Evolutionary conservation across 2,329 filamentous ascomycete species (phyloP), one percentile per base, ranked within the genome.

Genomic region (Exophiala spinifera): DNA sequence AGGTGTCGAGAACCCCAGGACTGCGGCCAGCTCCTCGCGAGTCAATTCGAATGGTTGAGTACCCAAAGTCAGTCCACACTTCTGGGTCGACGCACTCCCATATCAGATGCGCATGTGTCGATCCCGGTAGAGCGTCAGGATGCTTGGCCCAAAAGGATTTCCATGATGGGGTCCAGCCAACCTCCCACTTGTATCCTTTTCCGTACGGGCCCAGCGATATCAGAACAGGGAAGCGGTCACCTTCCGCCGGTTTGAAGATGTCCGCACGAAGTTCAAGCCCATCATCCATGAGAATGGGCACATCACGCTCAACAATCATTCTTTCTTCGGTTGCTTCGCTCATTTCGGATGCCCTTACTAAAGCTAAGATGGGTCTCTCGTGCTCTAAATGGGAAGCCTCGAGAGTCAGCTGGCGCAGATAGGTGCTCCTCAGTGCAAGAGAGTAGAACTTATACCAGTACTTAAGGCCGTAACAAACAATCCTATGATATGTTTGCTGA

Each of bases 1-100:
- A 71, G 11, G 74, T 64, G 0, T 59, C 62, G 11, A 74, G 65
- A 37, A 63, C 43, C 2, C 66, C 65, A 17, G 65, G 66, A 1
- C 64, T 66, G 14, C 65, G 53, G 8, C 60, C 61, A 4, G 56
- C 43, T 1, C 67, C 67, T 11, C 67, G 49, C 0, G 62, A 57
- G 47, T 70, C 67, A 15, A 66, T 56, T 33, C 68, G 64, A n/a
- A 53, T 15, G 25, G 34, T 33, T n/a, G 50, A 25, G 33, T 53
- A 53, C 11, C 36, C 28, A 15, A 36, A 51, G 15, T 47, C n/a
- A 21, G 8, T 31, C 43, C 19, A 34, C 43, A 53, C 43, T 39
- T 40, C 13, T 31, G 31, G 13, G 39, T 39, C 21, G 50, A 39
- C 7, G 43, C 39, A 19, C 46, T 20, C 33, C 45, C 49, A 21